Percentiles rank a stretch among this genome's conserved stretches.
Conservation (phyloP, 208 protist species). For the Plasmodiophora brassicae region DNA sequence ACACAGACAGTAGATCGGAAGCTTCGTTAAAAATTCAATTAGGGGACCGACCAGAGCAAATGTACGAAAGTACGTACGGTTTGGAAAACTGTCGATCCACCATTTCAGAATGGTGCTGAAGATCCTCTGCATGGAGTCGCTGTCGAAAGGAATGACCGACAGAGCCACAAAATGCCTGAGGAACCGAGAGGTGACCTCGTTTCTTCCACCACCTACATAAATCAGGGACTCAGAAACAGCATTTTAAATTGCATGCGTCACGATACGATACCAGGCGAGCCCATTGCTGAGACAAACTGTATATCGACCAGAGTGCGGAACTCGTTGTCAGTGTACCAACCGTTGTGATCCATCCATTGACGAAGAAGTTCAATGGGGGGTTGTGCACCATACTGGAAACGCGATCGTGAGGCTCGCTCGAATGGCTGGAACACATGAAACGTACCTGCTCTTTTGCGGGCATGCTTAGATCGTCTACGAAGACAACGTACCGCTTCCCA, state of each 20-base stretch:
- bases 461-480: slow-evolving; percentile 98
- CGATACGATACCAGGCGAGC: background rate
- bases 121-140: slow-evolving; percentile 87
- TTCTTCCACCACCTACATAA: slow-evolving; percentile 89
- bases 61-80: background rate
- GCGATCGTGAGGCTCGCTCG: background rate
- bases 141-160: slow-evolving; percentile 84
- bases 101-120: slow-evolving; percentile 87
- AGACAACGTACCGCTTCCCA: slow-evolving; percentile 88
- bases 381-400: slow-evolving; percentile 84
- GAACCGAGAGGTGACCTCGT: slow-evolving; percentile 88
- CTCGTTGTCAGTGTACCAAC: slow-evolving; percentile 81
- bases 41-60: background rate
- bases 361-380: slow-evolving; percentile 95
- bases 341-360: slow-evolving; percentile 92
- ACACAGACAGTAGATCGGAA: slow-evolving; percentile 53
- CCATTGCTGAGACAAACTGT: slow-evolving; percentile 74
- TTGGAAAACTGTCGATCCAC: slow-evolving; percentile 68
- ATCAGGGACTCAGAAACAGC: slow-evolving; percentile 82
- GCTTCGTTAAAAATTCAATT: background rate
- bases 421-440: background rate
- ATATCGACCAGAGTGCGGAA: slow-evolving; percentile 89
- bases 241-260: background rate
- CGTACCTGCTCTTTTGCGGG: slow-evolving; percentile 80
- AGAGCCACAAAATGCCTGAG: slow-evolving; percentile 95